phyloP scores from a whole-genome alignment of 2,329 filamentous ascomycete species.

The Dryadomyces sulphureus region DNA sequence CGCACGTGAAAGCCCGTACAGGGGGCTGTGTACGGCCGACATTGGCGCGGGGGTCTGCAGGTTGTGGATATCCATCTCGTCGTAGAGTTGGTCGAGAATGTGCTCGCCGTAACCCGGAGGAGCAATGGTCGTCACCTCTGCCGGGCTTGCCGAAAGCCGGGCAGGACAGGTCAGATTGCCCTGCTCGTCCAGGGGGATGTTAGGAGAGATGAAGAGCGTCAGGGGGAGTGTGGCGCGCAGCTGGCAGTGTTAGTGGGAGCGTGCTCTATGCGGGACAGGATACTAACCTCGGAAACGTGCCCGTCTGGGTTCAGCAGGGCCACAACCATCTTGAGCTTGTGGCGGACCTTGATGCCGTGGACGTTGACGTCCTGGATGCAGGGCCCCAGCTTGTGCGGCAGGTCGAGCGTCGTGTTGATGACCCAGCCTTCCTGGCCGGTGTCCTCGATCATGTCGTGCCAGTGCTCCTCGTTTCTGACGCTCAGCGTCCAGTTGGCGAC shows the following conservation, averaged over 20 bases:
- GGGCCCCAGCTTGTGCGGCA: constrained; percentile 68
- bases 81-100: constrained; percentile 78
- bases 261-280: neutral
- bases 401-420: constrained; percentile 44
- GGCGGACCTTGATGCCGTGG: constrained; percentile 78
- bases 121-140: constrained; percentile 48
- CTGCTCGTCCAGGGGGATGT: constrained; percentile 74
- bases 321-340: constrained; percentile 84
- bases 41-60: constrained; percentile 60
- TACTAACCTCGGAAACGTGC: constrained; percentile 58
- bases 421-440: constrained; percentile 51
- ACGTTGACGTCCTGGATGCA: constrained; percentile 86
- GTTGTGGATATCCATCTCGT: constrained; percentile 68
- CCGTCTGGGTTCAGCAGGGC: constrained; percentile 90
- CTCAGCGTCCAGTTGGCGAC: constrained; percentile 45
- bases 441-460: constrained; percentile 55
- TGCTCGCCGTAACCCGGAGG: constrained; percentile 92
- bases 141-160: constrained; percentile 33
- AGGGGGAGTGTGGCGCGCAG: constrained; percentile 81
- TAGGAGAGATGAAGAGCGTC: constrained; percentile 90
- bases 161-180: constrained; percentile 56
- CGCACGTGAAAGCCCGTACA: constrained; percentile 54
- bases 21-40: constrained; percentile 70
- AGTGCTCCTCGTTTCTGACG: constrained; percentile 44
- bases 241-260: constrained; percentile 14